A percentile compares a stretch with the other conserved stretches of the same genome.
Evolutionary conservation across 1,284 basidiomycete genomes (phyloP).

Genomic region (Tranzscheliella williamsii): DNA sequence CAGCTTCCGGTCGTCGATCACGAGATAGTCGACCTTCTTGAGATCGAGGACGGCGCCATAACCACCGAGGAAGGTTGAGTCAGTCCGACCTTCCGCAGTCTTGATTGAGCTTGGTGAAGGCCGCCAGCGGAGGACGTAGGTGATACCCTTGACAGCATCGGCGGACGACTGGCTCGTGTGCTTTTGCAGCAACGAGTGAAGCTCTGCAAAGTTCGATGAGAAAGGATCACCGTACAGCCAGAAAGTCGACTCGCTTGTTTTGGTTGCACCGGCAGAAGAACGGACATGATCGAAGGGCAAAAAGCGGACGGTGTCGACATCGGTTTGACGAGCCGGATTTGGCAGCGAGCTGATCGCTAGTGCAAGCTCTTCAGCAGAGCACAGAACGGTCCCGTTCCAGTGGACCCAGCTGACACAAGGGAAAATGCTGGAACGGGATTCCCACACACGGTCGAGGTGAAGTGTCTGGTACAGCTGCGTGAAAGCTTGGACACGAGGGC

Average conservation of each 20-base stretch:
- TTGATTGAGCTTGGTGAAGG: slow-evolving; percentile 10
- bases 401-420: slow-evolving; percentile 48
- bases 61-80: slow-evolving; percentile 68
- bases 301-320: slow-evolving; percentile 65
- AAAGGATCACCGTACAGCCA: slow-evolving; percentile 54
- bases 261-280: neutral
- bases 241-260: neutral
- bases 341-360: slow-evolving; percentile 1
- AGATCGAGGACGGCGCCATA: slow-evolving; percentile 89
- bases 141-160: slow-evolving; percentile 1
- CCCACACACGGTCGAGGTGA: slow-evolving; percentile 10
- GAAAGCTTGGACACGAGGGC: slow-evolving; percentile 48
- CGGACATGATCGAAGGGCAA: slow-evolving; percentile 39
- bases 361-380: slow-evolving; percentile 28
- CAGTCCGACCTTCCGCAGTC: neutral
- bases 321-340: neutral
- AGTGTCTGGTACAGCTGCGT: slow-evolving; percentile 45
- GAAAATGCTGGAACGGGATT: slow-evolving; percentile 61
- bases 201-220: slow-evolving; percentile 39
- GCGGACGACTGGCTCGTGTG: slow-evolving; percentile 1
- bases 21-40: slow-evolving; percentile 96
- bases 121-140: slow-evolving; percentile 59
- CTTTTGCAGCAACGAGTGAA: slow-evolving; percentile 37
- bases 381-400: slow-evolving; percentile 31
- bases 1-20: slow-evolving; percentile 65